Percentiles rank a stretch among this genome's conserved stretches.
Evolutionary conservation across 441 rosid species (phyloP).

Genomic region (Arabidopsis lyrata): DNA sequence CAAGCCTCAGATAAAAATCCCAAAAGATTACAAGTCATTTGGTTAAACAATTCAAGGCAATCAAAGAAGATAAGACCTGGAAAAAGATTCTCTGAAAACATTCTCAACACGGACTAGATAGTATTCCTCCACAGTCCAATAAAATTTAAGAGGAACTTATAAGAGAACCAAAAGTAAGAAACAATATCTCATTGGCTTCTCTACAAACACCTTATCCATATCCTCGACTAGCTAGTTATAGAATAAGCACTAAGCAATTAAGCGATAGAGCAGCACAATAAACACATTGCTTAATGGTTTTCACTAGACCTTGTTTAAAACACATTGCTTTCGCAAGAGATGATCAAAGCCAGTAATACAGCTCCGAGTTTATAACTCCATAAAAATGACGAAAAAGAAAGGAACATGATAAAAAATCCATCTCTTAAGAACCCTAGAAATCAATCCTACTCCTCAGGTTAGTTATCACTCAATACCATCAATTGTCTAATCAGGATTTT

Average conservation of each 20-base stretch:
- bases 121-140: neutral
- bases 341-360: neutral
- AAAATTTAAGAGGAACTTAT: neutral
- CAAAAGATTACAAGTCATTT: slow-evolving; percentile 15
- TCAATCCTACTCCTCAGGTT: neutral
- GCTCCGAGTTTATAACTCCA: neutral
- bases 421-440: neutral
- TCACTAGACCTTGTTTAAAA: neutral
- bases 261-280: neutral
- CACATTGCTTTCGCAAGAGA: too few species aligned
- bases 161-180: neutral
- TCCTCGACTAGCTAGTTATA: slow-evolving; percentile 5
- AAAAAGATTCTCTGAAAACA: neutral
- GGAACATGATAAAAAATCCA: neutral
- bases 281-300: neutral
- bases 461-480: slow-evolving; percentile 6
- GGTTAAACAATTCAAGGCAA: slow-evolving; percentile 2
- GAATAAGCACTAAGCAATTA: slow-evolving; percentile 7
- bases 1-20: slow-evolving; percentile 12
- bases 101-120: neutral
- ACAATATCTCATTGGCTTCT: neutral
- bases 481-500: neutral
- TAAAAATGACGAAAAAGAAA: neutral
- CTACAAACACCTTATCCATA: slow-evolving; percentile 3
- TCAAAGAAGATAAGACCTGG: neutral